phyloP scores from a whole-genome alignment of 192 early-diverging fungal genomes.

The Backusella westeae region DNA sequence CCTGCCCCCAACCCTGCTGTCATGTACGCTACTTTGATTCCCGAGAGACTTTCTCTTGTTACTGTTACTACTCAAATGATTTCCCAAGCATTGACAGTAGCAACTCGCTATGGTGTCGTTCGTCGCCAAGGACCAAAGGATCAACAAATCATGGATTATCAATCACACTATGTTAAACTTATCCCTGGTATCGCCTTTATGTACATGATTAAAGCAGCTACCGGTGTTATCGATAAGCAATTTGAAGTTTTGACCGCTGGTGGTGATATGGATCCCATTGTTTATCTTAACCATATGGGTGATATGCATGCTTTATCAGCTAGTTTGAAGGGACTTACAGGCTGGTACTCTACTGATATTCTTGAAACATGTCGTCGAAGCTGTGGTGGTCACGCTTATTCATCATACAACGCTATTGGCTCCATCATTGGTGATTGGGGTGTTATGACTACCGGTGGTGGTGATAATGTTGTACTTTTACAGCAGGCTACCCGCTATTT shows the following conservation, averaged over 20 bases:
- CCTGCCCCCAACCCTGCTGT: conserved; percentile 55
- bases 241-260: conserved; percentile 36
- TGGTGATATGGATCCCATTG: conserved; percentile 46
- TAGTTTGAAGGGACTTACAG: conserved; percentile 47
- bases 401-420: conserved; percentile 63
- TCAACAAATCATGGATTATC: conserved; percentile 67
- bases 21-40: conserved; percentile 61
- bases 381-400: conserved; percentile 67
- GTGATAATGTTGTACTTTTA: conserved; percentile 46
- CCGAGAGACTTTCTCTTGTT: conserved; percentile 58
- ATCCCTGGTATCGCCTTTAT: conserved; percentile 54
- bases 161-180: conserved; percentile 55
- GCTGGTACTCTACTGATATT: conserved; percentile 51
- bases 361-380: conserved; percentile 52
- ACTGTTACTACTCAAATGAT: conserved; percentile 37
- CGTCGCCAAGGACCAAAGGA: conserved; percentile 61
- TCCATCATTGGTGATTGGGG: conserved; percentile 58
- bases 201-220: conserved; percentile 37
- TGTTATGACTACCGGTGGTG: conserved; percentile 58
- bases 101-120: conserved; percentile 57
- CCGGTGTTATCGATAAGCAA: conserved; percentile 6
- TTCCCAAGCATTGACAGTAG: conserved; percentile 56
- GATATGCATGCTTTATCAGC: conserved; percentile 59
- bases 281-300: conserved; percentile 44
- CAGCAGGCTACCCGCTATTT: conserved; percentile 53